A percentile compares a stretch with the other conserved stretches of the same genome.
Evolutionary conservation across 2,329 filamentous ascomycete genomes (phyloP).

Genomic region (Chalaropsis thielavioides): DNA sequence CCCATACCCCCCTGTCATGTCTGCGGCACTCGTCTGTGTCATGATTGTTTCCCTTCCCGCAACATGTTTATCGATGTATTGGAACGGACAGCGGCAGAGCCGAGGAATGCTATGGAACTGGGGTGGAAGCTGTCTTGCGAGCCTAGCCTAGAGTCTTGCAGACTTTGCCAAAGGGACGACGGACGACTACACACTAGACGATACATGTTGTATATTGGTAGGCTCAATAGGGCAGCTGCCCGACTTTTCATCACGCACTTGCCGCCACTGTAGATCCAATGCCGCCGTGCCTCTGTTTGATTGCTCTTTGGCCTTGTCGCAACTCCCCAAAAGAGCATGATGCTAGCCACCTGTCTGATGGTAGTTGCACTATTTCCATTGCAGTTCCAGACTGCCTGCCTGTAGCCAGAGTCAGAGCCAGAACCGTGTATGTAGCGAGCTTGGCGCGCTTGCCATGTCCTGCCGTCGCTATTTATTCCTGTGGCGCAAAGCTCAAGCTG

Average conservation of each 20-base stretch:
- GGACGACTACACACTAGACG: too few species aligned
- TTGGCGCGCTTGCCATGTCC: too few species aligned
- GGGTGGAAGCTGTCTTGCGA: not conserved
- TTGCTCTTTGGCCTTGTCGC: not conserved
- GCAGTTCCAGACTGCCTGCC: too few species aligned
- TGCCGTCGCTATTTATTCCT: not conserved
- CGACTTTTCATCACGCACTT: not conserved
- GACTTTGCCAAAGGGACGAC: too few species aligned
- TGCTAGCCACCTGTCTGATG: not conserved
- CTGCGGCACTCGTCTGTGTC: conserved; percentile 16
- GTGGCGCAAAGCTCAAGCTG: not conserved
- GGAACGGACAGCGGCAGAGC: not conserved
- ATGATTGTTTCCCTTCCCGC: conserved; percentile 12
- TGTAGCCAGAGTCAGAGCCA: too few species aligned
- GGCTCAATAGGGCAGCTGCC: not conserved
- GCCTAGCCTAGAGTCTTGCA: too few species aligned
- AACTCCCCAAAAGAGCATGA: not conserved
- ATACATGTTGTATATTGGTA: too few species aligned
- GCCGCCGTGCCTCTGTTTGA: not conserved
- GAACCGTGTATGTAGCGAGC: too few species aligned
- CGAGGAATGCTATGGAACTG: not conserved
- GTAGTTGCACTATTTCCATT: not conserved
- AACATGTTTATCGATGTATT: not conserved
- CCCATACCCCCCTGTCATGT: not conserved
- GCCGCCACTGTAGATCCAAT: not conserved